phyloP scores from a whole-genome alignment of 352 stramenopile genomes.

The Blastocystis sp. region DNA sequence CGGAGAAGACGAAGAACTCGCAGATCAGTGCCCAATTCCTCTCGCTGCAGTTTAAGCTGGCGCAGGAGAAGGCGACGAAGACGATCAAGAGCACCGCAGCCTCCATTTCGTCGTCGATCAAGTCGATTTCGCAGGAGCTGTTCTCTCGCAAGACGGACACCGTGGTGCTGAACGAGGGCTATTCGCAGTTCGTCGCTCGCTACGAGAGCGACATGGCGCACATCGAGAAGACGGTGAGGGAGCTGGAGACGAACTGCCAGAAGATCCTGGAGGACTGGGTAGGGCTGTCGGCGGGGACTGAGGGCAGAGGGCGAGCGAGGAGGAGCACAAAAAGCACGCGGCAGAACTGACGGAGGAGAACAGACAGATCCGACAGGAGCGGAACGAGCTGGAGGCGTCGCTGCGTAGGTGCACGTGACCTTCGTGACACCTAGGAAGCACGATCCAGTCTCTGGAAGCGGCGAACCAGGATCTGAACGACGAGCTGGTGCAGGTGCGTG shows the following conservation, averaged over 20 bases:
- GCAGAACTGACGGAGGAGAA: not conserved
- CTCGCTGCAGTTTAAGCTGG: constrained; percentile 29
- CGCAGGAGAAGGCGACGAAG: constrained; percentile 23
- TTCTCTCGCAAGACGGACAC: not conserved
- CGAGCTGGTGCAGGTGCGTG: not conserved
- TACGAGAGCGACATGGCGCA: constrained; percentile 35
- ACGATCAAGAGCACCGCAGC: constrained; percentile 30
- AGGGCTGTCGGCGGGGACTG: not conserved
- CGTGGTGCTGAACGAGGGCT: not conserved
- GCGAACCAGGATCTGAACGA: not conserved
- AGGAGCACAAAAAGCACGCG: constrained; percentile 5
- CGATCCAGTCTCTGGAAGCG: constrained; percentile 19
- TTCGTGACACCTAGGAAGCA: not conserved
- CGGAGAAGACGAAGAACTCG: constrained; percentile 1
- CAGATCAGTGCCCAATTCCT: constrained; percentile 44
- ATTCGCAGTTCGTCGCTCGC: constrained; percentile 7
- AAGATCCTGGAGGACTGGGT: not conserved
- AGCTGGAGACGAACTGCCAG: not conserved
- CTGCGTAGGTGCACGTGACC: not conserved
- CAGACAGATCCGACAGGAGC: not conserved
- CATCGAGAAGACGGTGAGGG: not conserved
- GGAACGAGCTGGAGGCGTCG: not conserved
- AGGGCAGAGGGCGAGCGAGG: not conserved
- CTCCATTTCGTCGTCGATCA: not conserved
- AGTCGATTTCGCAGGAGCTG: not conserved